phyloP scores from a whole-genome alignment of 139 green algal genomes.

The Chlamydomonas sp. region DNA sequence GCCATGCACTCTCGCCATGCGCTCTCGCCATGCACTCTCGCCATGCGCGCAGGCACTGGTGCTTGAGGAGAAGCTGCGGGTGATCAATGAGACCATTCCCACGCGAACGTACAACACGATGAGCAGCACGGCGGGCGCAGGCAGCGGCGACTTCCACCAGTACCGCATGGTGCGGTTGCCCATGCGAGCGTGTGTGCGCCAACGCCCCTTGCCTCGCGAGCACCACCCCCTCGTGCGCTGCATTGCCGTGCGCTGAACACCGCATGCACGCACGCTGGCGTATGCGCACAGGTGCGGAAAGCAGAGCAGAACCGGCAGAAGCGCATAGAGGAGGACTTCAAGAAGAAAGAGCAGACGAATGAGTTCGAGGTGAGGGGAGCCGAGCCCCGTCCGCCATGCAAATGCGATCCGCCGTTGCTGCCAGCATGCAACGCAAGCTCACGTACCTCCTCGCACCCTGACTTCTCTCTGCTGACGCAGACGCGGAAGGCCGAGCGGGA shows the following conservation, averaged over 20 bases:
- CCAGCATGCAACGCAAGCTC: background rate
- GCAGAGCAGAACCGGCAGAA: background rate
- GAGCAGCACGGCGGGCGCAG: constrained; percentile 75
- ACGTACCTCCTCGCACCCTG: background rate
- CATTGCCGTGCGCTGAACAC: no score
- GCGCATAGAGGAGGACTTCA: background rate
- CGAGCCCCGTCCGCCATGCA: background rate
- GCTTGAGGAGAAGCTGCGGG: constrained; percentile 73
- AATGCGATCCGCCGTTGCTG: background rate
- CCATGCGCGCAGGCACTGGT: constrained; percentile 59
- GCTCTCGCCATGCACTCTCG: background rate
- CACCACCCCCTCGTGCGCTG: no score
- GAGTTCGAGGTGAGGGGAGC: background rate
- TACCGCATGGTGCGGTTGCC: constrained; percentile 53
- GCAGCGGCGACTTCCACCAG: constrained; percentile 82
- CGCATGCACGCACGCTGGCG: background rate
- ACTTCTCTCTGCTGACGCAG: background rate
- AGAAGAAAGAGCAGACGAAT: background rate
- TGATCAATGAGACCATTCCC: constrained; percentile 74
- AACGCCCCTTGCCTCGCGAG: background rate
- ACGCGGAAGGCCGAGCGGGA: background rate
- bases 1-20: background rate
- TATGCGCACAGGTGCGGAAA: background rate
- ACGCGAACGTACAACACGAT: constrained; percentile 65
- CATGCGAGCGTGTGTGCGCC: background rate